phyloP scores from a whole-genome alignment of 2,329 filamentous ascomycete species.

The Sclerotinia spermophila region DNA sequence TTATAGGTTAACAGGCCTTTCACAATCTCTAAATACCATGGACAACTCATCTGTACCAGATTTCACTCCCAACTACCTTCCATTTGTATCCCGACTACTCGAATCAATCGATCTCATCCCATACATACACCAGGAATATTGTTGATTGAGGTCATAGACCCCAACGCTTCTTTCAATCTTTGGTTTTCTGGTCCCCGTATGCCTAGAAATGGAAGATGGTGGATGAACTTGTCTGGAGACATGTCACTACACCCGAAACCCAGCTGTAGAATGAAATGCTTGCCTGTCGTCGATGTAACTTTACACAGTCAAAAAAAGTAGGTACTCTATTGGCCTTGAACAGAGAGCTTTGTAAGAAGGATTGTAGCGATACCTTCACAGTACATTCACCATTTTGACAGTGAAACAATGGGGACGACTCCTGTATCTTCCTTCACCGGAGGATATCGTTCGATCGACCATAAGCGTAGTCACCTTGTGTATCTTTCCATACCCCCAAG shows the following conservation, averaged over 20 bases:
- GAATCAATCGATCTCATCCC: background rate
- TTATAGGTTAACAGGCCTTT: background rate
- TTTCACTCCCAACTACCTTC: background rate
- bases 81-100: background rate
- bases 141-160: background rate
- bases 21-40: background rate
- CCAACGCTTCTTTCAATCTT: background rate
- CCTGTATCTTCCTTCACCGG: background rate
- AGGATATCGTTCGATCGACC: background rate
- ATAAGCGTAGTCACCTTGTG: background rate
- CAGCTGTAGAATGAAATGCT: background rate
- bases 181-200: background rate
- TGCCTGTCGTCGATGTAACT: background rate
- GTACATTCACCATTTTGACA: background rate
- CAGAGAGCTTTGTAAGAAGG: background rate
- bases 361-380: background rate
- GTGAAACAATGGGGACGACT: background rate
- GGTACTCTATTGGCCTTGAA: background rate
- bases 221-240: background rate
- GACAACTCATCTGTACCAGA: slow-evolving; percentile 5
- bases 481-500: no score
- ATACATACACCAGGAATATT: background rate
- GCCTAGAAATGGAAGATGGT: background rate
- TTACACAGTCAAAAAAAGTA: background rate
- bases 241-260: background rate